Conservation (phyloP, 805 yeast genomes). For the Metschnikowia similis region DNA sequence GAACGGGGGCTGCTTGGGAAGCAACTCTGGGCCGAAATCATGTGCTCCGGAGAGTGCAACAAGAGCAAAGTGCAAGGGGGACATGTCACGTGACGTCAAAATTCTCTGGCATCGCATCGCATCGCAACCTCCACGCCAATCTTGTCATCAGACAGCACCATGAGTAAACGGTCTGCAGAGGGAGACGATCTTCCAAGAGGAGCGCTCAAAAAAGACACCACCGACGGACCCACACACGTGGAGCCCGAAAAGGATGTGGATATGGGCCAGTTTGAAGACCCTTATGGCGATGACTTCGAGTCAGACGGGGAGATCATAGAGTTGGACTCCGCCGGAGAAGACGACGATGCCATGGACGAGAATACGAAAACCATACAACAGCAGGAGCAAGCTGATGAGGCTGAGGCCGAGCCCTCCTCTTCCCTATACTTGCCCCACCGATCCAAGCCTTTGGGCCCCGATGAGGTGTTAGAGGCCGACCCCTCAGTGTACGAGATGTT, state of each 20-base stretch:
- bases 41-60: neutral
- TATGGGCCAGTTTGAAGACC: constrained; percentile 84
- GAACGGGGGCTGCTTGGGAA: neutral
- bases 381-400: constrained; percentile 18
- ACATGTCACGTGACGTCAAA: constrained; percentile 13
- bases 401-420: constrained; percentile 26
- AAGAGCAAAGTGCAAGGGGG: neutral
- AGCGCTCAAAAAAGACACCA: constrained; percentile 33
- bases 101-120: constrained; percentile 8
- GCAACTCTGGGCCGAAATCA: neutral
- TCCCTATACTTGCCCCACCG: constrained; percentile 81
- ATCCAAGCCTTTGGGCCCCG: constrained; percentile 88
- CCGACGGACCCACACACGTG: constrained; percentile 36
- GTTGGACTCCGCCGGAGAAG: constrained; percentile 50
- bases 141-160: constrained; percentile 2
- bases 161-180: constrained; percentile 16
- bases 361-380: constrained; percentile 27
- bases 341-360: constrained; percentile 42
- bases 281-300: constrained; percentile 87
- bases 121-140: constrained; percentile 1
- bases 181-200: constrained; percentile 17
- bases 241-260: constrained; percentile 43
- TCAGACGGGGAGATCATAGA: constrained; percentile 88
- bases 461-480: constrained; percentile 94
- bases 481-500: constrained; percentile 95